A percentile compares a stretch with the other conserved stretches of the same genome.
These are phyloP conservation scores for Fraxinus sp. DNA, from an alignment of 305 asterid species.

Conservation along the genomic window DNA sequence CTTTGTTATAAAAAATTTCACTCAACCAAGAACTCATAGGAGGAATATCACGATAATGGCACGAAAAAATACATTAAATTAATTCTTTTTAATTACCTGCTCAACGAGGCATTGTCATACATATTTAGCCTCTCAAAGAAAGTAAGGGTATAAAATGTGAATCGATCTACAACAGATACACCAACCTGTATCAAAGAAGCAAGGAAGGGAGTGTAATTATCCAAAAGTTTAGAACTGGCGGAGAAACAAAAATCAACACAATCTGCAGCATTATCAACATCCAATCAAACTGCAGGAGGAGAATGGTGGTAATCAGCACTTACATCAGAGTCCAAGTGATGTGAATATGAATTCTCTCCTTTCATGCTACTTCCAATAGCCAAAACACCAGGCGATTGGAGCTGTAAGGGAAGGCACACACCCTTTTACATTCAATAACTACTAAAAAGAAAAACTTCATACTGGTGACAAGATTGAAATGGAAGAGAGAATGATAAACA, in stretches of 20 bases:
- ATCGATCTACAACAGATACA: constrained; percentile 89
- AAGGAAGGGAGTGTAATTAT: constrained; percentile 11
- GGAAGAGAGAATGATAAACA: neutral
- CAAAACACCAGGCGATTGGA: constrained; percentile 93
- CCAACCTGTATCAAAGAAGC: constrained; percentile 64
- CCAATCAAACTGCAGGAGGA: neutral
- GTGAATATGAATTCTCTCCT: constrained; percentile 96
- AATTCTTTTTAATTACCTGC: constrained; percentile 49
- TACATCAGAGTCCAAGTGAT: constrained; percentile 93
- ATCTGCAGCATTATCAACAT: constrained; percentile 5
- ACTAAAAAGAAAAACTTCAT: constrained; percentile 1
- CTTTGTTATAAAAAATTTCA: neutral
- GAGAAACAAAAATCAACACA: constrained; percentile 12
- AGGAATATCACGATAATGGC: neutral
- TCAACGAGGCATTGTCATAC: constrained; percentile 85
- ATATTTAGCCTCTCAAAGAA: constrained; percentile 95
- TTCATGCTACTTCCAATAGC: constrained; percentile 97
- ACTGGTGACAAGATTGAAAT: constrained; percentile 17
- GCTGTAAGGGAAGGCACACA: constrained; percentile 44
- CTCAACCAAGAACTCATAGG: neutral
- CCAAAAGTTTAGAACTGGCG: constrained; percentile 9
- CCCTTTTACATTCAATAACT: constrained; percentile 1
- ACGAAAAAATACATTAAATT: constrained; percentile 8
- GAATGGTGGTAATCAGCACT: constrained; percentile 26
- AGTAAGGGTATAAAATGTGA: constrained; percentile 89